Evolutionary conservation across 805 yeast species (phyloP).

Genomic region (Pichia membranifaciens): DNA sequence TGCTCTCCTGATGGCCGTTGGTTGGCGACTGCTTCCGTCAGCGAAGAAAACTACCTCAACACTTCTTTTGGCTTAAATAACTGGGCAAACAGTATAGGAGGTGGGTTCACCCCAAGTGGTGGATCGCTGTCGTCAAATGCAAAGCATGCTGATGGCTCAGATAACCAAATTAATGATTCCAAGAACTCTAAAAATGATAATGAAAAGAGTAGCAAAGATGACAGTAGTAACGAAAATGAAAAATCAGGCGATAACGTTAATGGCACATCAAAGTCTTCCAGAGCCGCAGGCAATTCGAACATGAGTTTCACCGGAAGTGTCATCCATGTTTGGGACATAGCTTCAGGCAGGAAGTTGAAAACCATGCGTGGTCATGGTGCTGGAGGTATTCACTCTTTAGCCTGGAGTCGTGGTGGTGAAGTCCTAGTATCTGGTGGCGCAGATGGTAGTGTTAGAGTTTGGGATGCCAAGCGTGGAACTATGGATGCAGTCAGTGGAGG

Average conservation of each 20-base stretch:
- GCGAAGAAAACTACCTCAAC: conserved; percentile 11
- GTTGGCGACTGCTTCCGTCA: conserved; percentile 62
- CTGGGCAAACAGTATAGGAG: conserved; percentile 10
- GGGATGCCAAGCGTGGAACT: conserved; percentile 91
- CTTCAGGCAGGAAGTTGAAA: conserved; percentile 82
- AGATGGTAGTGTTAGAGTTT: conserved; percentile 86
- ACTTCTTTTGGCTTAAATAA: conserved; percentile 11
- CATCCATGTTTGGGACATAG: conserved; percentile 89
- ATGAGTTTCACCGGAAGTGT: conserved; percentile 36
- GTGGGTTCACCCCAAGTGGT: conserved; percentile 12
- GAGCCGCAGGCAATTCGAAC: neutral
- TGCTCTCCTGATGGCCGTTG: conserved; percentile 97
- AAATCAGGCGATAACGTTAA: neutral
- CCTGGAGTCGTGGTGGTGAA: conserved; percentile 82
- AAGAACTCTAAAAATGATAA: neutral
- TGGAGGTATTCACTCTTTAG: conserved; percentile 74
- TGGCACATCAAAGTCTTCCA: neutral
- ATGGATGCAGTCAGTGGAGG: conserved; percentile 37
- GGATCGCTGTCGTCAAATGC: conserved; percentile 1
- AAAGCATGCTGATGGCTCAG: neutral
- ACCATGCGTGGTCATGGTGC: conserved; percentile 94
- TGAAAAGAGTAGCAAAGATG: neutral
- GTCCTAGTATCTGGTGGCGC: conserved; percentile 89
- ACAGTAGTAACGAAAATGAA: neutral
- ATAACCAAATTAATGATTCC: neutral